Evolutionary conservation across 306 rosid genomes (phyloP).

Genomic region (Lotus japonicus): DNA sequence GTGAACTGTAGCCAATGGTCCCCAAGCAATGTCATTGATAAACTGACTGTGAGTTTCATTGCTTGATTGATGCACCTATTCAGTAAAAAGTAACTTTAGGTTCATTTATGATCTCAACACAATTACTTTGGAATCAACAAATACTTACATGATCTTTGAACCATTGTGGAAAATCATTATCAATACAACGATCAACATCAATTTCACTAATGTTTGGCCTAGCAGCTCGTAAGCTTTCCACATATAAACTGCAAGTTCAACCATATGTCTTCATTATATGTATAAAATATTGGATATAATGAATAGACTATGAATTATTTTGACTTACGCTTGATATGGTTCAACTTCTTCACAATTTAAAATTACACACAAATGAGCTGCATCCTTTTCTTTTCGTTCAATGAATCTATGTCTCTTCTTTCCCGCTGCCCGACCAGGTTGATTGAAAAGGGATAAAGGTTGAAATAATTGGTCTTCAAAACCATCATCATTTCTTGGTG

Average conservation of each 20-base stretch:
- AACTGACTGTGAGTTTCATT: not conserved
- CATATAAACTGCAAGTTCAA: no score
- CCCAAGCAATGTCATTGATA: not conserved
- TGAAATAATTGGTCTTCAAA: not conserved
- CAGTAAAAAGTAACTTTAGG: not conserved
- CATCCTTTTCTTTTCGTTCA: not conserved
- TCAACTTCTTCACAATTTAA: not conserved
- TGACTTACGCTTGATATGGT: not conserved
- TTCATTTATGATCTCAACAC: not conserved
- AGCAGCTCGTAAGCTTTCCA: no score
- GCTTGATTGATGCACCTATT: not conserved
- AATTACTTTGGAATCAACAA: not conserved
- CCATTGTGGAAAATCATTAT: not conserved
- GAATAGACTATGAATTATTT: not conserved
- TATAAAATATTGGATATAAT: not conserved
- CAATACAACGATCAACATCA: no score
- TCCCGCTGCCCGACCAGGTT: not conserved
- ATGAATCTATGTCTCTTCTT: not conserved
- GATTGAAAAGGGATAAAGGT: not conserved
- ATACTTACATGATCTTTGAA: not conserved
- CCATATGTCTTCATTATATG: not conserved
- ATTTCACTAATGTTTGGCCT: no score
- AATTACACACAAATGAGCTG: not conserved
- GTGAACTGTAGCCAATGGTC: no score
- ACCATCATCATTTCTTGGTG: not conserved